Percentiles rank a stretch among this genome's conserved stretches.
These are phyloP conservation scores for Pilaira anomala DNA, from an alignment of 192 early-diverging fungal genomes.

Conservation along the genomic window DNA sequence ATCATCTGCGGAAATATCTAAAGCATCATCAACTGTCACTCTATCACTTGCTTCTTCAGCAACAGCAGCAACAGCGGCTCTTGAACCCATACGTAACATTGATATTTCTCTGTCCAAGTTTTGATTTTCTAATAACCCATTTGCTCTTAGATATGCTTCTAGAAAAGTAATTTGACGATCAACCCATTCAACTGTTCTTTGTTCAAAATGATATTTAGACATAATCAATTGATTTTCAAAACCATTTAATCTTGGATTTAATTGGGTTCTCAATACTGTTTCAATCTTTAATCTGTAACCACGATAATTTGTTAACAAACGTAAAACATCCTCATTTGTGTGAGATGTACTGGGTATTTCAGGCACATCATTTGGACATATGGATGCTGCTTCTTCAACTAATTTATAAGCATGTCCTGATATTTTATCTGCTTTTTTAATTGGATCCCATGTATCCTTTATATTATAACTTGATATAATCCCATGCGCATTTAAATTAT, in stretches of 20 bases:
- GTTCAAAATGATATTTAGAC: conserved; percentile 20
- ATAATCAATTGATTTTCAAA: conserved; percentile 23
- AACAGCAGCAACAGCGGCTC: conserved; percentile 20
- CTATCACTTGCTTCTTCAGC: conserved; percentile 22
- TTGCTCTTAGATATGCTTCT: conserved; percentile 11
- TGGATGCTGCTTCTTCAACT: conserved; percentile 12
- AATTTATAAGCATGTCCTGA: conserved; percentile 12
- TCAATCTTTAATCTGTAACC: conserved; percentile 34
- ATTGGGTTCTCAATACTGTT: conserved; percentile 16
- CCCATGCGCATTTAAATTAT: neutral
- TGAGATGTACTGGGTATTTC: conserved; percentile 19
- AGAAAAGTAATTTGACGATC: conserved; percentile 30
- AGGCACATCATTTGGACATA: conserved; percentile 19
- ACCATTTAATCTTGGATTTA: conserved; percentile 28
- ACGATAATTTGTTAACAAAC: conserved; percentile 24
- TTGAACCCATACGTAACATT: conserved; percentile 29
- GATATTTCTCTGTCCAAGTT: conserved; percentile 27
- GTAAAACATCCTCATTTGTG: conserved; percentile 15
- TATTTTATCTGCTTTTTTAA: conserved; percentile 15
- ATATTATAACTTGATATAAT: neutral
- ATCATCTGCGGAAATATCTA: conserved; percentile 14
- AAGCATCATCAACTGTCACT: conserved; percentile 30
- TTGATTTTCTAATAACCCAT: conserved; percentile 20
- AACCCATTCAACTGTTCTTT: conserved; percentile 33
- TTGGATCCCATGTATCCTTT: neutral